These are phyloP conservation scores for Fusarium staphyleae DNA, from an alignment of 2,329 filamentous ascomycete genomes.

Conservation along the genomic window DNA sequence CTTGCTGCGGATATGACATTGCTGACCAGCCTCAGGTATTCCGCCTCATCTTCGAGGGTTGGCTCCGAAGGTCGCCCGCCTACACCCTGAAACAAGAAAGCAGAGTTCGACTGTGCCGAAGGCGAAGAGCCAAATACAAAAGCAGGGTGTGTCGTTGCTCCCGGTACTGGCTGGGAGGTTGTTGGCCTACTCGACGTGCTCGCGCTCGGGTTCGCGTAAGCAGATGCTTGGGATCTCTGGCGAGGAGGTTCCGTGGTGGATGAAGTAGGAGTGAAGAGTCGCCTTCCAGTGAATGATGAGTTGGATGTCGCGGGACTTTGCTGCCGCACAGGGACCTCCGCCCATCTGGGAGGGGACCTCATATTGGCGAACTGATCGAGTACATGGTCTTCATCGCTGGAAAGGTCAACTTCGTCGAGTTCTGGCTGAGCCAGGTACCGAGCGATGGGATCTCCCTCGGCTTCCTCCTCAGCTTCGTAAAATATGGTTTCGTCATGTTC, in stretches of 20 bases:
- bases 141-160: conserved; percentile 2
- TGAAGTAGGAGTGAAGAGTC: conserved; percentile 16
- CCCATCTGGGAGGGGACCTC: conserved; percentile 1
- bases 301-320: conserved; percentile 22
- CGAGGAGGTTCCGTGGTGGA: background rate
- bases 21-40: conserved; percentile 12
- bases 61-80: background rate
- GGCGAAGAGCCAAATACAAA: conserved; percentile 33
- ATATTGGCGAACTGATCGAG: conserved; percentile 1
- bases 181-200: background rate
- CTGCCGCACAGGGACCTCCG: conserved; percentile 18
- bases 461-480: background rate
- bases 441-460: background rate
- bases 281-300: conserved; percentile 7
- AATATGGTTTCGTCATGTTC: background rate
- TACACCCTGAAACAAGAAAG: conserved; percentile 16
- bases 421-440: conserved; percentile 5
- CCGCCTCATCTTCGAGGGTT: conserved; percentile 15
- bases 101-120: conserved; percentile 4
- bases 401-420: conserved; percentile 7
- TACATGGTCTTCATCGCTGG: background rate
- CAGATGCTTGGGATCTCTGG: background rate
- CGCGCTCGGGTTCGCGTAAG: background rate
- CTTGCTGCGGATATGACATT: conserved; percentile 18
- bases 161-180: background rate